These are phyloP conservation scores for Komagataella ulmi DNA, from an alignment of 805 yeast species.

Conservation along the genomic window DNA sequence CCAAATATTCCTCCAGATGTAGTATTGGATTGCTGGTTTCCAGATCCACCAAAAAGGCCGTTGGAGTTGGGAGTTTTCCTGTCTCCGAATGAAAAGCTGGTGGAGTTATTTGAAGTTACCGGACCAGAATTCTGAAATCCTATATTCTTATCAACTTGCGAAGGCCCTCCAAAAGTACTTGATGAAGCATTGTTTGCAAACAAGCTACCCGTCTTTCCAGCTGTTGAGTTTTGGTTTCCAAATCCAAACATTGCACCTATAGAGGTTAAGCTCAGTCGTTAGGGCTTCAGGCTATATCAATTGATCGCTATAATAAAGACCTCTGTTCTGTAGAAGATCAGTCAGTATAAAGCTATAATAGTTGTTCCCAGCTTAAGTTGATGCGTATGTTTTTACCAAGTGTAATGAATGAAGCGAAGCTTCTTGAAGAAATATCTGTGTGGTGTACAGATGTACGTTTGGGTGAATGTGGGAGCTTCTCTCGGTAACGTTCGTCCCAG, in stretches of 20 bases:
- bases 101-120: neutral
- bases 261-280: neutral
- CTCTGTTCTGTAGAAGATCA: neutral
- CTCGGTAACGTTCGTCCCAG: too few relatives aligned
- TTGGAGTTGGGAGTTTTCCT: neutral
- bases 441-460: neutral
- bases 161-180: neutral
- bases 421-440: neutral
- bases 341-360: neutral
- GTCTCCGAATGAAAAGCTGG: constrained; percentile 1
- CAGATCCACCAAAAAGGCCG: neutral
- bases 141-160: neutral
- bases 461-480: too few relatives aligned
- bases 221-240: neutral
- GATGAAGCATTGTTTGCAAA: neutral
- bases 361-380: neutral
- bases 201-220: neutral
- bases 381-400: neutral
- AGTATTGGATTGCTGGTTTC: neutral
- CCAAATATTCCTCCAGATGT: neutral
- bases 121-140: neutral
- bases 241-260: neutral
- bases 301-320: neutral
- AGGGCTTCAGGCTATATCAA: neutral
- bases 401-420: neutral